Evolutionary conservation across 257 asterid genomes (phyloP).

Genomic region (Nicotiana paniculata): DNA sequence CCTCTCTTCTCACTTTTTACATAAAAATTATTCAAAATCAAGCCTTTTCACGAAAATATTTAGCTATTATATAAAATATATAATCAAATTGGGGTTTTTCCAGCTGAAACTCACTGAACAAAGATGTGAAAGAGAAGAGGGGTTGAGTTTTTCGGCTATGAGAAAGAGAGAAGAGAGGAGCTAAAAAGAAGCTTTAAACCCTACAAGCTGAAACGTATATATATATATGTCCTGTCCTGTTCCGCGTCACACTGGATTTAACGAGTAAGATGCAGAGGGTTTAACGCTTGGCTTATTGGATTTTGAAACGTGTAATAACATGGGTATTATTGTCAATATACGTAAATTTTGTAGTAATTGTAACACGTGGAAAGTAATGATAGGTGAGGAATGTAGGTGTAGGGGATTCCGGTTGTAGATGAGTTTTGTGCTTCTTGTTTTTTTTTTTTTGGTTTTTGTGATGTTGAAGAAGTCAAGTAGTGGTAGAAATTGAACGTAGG

Average conservation of each 20-base stretch:
- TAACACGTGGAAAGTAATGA: neutral
- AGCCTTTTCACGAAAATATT: neutral
- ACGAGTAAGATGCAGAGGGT: neutral
- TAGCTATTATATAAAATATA: neutral
- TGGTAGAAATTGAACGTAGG: neutral
- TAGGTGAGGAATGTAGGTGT: neutral
- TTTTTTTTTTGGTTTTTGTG: neutral
- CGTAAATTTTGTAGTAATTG: too few species aligned
- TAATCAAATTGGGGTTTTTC: neutral
- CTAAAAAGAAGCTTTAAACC: constrained; percentile 13
- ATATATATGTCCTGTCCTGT: neutral
- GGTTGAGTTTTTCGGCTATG: constrained; percentile 11
- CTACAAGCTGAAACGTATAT: constrained; percentile 1
- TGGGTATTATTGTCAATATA: neutral
- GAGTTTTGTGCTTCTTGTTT: too few species aligned
- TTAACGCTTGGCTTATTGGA: neutral
- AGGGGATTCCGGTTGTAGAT: neutral
- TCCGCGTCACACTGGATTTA: neutral
- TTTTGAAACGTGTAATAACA: neutral
- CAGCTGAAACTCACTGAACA: neutral
- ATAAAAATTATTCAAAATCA: neutral
- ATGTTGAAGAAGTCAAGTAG: neutral
- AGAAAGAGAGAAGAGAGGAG: neutral
- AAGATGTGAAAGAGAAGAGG: neutral
- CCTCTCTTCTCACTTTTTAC: neutral